Percentiles rank a stretch among this genome's conserved stretches.
Evolutionary conservation across 2,329 filamentous ascomycete genomes (phyloP).

Genomic region (Graphilbum sp.): DNA sequence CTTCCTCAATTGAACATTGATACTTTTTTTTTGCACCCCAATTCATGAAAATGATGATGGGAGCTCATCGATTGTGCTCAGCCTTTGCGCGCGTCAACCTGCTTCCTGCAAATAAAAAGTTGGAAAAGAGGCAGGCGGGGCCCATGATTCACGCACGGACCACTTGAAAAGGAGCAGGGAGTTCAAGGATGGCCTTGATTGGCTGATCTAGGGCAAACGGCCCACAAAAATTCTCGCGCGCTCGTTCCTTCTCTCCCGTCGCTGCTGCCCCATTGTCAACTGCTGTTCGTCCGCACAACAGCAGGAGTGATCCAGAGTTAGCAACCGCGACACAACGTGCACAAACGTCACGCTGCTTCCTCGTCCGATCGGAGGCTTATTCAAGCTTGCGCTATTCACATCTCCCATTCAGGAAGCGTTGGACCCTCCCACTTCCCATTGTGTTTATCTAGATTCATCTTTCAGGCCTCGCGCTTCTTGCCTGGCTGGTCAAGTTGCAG

Average conservation of each 20-base stretch:
- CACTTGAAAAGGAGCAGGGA: not conserved
- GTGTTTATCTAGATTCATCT: too few species aligned
- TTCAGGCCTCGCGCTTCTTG: too few species aligned
- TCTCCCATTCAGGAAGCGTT: not conserved
- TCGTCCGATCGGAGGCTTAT: not conserved
- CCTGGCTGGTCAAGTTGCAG: too few species aligned
- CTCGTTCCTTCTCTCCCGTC: not conserved
- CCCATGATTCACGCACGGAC: constrained; percentile 1
- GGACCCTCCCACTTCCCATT: too few species aligned
- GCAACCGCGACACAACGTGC: not conserved
- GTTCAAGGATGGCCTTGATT: not conserved
- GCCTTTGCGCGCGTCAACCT: not conserved
- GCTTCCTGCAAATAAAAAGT: not conserved
- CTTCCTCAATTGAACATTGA: not conserved
- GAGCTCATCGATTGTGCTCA: not conserved
- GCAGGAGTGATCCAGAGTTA: not conserved
- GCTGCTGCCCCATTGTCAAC: not conserved
- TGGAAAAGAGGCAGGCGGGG: not conserved
- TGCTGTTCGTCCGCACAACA: not conserved
- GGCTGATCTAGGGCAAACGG: not conserved
- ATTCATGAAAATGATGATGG: not conserved
- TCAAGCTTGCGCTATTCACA: not conserved
- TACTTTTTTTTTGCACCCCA: not conserved
- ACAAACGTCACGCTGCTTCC: not conserved
- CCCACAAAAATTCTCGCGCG: constrained; percentile 1